phyloP scores from a whole-genome alignment of 2,329 filamentous ascomycete species.

The Lithohypha guttulata region DNA sequence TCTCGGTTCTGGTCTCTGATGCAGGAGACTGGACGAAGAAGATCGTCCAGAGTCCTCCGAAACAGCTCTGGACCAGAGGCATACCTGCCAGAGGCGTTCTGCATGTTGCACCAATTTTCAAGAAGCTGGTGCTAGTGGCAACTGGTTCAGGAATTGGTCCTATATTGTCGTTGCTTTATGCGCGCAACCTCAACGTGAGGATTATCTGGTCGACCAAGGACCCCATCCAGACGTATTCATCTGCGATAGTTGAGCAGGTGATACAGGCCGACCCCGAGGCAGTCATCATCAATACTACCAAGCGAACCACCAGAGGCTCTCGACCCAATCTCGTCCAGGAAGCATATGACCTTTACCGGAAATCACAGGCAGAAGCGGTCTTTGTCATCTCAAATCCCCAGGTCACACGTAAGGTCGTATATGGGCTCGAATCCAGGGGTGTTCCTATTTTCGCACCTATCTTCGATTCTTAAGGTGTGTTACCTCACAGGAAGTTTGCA shows the following conservation, averaged over 20 bases:
- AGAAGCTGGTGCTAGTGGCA: slow-evolving; percentile 53
- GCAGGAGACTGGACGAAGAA: slow-evolving; percentile 64
- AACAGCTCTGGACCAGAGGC: slow-evolving; percentile 56
- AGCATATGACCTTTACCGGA: slow-evolving; percentile 40
- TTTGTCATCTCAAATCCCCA: slow-evolving; percentile 62
- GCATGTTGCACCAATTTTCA: slow-evolving; percentile 56
- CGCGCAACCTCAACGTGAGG: slow-evolving; percentile 35
- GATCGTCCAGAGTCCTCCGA: slow-evolving; percentile 52
- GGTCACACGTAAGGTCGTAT: slow-evolving; percentile 58
- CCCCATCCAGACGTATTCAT: slow-evolving; percentile 53
- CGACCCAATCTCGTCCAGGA: slow-evolving; percentile 51
- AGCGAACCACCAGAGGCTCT: slow-evolving; percentile 45
- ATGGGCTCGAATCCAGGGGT: slow-evolving; percentile 55
- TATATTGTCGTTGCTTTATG: slow-evolving; percentile 51
- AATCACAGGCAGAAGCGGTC: slow-evolving; percentile 52
- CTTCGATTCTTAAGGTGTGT: slow-evolving; percentile 55
- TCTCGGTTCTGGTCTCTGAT: slow-evolving; percentile 59
- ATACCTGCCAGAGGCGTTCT: slow-evolving; percentile 57
- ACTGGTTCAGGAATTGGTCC: slow-evolving; percentile 67
- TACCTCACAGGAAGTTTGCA: too few species aligned
- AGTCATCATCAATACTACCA: slow-evolving; percentile 56
- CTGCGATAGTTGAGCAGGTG: slow-evolving; percentile 46
- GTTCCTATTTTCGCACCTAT: slow-evolving; percentile 62
- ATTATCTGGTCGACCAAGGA: slow-evolving; percentile 59
- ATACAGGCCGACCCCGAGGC: slow-evolving; percentile 48